Conservation (phyloP, 2,329 filamentous ascomycete genomes). For the Blastomyces gilchristii region DNA sequence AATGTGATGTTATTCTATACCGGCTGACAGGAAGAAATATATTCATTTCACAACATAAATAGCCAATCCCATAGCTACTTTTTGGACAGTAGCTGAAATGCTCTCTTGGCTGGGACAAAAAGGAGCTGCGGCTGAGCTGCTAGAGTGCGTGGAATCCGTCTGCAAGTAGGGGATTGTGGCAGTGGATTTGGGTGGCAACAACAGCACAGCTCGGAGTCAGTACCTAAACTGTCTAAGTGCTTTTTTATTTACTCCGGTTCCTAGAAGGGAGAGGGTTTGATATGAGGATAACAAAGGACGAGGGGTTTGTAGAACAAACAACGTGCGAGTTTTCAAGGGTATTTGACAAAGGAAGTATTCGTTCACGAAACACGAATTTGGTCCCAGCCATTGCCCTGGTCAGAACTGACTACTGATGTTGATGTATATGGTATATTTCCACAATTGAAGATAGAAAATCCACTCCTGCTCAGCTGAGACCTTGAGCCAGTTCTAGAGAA, state of each 20-base stretch:
- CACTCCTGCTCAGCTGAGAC: too few relatives aligned
- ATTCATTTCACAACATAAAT: conserved; percentile 5
- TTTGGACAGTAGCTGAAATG: conserved; percentile 63
- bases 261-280: not conserved
- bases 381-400: not conserved
- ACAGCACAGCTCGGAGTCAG: conserved; percentile 27
- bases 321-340: not conserved
- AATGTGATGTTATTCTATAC: not conserved
- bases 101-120: conserved; percentile 53
- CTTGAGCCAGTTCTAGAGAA: too few relatives aligned
- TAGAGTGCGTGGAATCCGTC: conserved; percentile 53
- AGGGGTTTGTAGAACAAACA: not conserved
- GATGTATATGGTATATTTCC: too few relatives aligned
- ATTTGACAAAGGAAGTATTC: too few relatives aligned
- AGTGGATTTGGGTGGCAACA: conserved; percentile 48
- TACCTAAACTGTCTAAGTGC: not conserved
- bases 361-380: not conserved
- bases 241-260: not conserved
- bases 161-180: conserved; percentile 47
- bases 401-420: too few relatives aligned
- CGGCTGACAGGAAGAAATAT: not conserved
- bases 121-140: conserved; percentile 46
- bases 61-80: conserved; percentile 55
- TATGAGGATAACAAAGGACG: not conserved
- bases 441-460: too few relatives aligned